phyloP scores from a whole-genome alignment of 2,329 filamentous ascomycete species.

The Nigrospora osmanthi region DNA sequence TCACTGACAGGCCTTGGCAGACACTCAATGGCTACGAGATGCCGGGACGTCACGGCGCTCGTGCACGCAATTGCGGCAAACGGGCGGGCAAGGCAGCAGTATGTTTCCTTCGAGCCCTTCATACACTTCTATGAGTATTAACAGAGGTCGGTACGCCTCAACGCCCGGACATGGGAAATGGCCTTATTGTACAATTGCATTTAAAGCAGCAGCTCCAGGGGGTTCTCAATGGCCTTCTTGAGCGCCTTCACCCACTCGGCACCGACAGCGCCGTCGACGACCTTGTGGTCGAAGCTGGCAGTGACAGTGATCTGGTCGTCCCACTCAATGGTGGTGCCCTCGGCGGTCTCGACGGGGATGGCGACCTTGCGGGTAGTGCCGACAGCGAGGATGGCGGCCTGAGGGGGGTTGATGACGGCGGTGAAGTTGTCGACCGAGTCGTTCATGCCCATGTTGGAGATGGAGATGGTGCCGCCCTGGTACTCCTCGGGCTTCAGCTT shows the following conservation, averaged over 20 bases:
- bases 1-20: too few relatives aligned
- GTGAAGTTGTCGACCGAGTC: slow-evolving; percentile 92
- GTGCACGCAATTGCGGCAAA: too few relatives aligned
- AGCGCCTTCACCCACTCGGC: slow-evolving; percentile 95
- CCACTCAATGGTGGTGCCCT: slow-evolving; percentile 76
- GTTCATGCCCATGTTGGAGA: slow-evolving; percentile 99
- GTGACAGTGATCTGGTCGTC: slow-evolving; percentile 97
- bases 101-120: not conserved
- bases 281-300: slow-evolving; percentile 97
- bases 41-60: too few relatives aligned
- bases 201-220: slow-evolving; percentile 87
- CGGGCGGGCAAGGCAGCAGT: too few relatives aligned
- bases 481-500: slow-evolving; percentile 99
- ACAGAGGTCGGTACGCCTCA: slow-evolving; percentile 1
- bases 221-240: slow-evolving; percentile 98
- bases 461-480: slow-evolving; percentile 97
- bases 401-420: slow-evolving; percentile 97
- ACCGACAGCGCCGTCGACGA: slow-evolving; percentile 91
- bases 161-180: not conserved
- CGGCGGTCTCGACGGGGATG: slow-evolving; percentile 75
- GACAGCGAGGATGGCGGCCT: slow-evolving; percentile 90
- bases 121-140: not conserved
- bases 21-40: too few relatives aligned
- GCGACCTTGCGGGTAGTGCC: slow-evolving; percentile 95
- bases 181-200: not conserved